Conservation (phyloP, 306 rosid species). For the Ochetophila trinervis region DNA sequence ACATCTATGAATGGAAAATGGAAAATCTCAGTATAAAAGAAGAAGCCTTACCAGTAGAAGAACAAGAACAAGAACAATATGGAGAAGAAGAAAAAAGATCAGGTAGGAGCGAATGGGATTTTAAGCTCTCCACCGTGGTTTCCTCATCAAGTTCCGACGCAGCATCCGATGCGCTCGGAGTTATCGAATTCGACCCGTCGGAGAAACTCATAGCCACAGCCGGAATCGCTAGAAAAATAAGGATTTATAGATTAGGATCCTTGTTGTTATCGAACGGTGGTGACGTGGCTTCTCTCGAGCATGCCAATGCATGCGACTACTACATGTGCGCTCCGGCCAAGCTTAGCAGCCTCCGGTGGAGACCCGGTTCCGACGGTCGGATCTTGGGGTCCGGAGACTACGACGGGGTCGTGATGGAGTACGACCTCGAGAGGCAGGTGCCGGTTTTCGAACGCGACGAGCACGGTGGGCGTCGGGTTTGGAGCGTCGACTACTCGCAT, state of each 20-base stretch:
- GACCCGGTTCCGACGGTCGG: constrained; percentile 36
- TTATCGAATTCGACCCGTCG: constrained; percentile 46
- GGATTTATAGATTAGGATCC: constrained; percentile 30
- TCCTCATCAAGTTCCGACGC: constrained; percentile 31
- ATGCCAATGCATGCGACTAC: constrained; percentile 35
- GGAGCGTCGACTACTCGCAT: constrained; percentile 59
- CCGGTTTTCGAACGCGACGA: constrained; percentile 67
- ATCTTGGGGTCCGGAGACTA: constrained; percentile 56
- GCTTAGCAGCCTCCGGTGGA: constrained; percentile 65
- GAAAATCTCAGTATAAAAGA: no score
- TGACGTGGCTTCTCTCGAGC: constrained; percentile 31
- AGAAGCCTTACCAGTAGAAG: constrained; percentile 15
- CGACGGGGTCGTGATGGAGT: constrained; percentile 61
- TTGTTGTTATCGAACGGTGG: constrained; percentile 23
- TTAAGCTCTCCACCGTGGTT: constrained; percentile 41
- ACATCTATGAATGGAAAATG: constrained; percentile 52
- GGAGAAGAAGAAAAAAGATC: neutral
- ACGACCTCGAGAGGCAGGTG: constrained; percentile 39
- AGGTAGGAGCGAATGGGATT: constrained; percentile 38
- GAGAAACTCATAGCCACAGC: constrained; percentile 49
- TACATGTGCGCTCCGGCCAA: constrained; percentile 58
- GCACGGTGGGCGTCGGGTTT: constrained; percentile 63
- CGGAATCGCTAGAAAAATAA: constrained; percentile 53
- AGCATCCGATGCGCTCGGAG: constrained; percentile 43
- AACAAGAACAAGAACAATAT: neutral